These are phyloP conservation scores for Fusarium continuum DNA, from an alignment of 2,329 filamentous ascomycete species.

Conservation along the genomic window DNA sequence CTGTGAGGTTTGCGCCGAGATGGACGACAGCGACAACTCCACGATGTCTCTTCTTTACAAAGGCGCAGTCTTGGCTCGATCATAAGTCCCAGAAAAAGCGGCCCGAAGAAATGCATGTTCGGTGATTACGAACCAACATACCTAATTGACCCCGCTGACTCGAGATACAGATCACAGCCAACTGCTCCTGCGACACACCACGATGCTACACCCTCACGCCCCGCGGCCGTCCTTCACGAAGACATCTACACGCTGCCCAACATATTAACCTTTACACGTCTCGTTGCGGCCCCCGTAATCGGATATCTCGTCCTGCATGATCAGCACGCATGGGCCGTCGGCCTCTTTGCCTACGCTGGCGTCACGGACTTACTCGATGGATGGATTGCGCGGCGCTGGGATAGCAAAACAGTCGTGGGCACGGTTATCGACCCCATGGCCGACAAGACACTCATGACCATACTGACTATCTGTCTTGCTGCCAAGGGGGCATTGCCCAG, in stretches of 20 bases:
- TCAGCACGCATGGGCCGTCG: slow-evolving; percentile 79
- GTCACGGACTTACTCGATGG: slow-evolving; percentile 93
- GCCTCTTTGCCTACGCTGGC: slow-evolving; percentile 90
- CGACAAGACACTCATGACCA: slow-evolving; percentile 95
- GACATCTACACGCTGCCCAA: slow-evolving; percentile 99
- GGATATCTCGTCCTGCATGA: slow-evolving; percentile 90
- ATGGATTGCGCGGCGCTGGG: slow-evolving; percentile 89
- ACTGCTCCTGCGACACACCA: not conserved
- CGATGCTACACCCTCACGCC: not conserved
- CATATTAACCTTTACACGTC: slow-evolving; percentile 85
- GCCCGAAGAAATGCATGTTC: slow-evolving; percentile 2
- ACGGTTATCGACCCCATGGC: slow-evolving; percentile 97
- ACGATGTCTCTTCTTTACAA: slow-evolving; percentile 37
- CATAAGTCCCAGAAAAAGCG: slow-evolving; percentile 25
- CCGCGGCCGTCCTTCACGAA: slow-evolving; percentile 61
- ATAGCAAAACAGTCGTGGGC: slow-evolving; percentile 91
- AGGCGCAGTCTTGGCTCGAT: slow-evolving; percentile 31
- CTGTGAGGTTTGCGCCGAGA: slow-evolving; percentile 12
- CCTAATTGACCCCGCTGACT: not conserved
- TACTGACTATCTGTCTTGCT: slow-evolving; percentile 85
- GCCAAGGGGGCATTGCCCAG: slow-evolving; percentile 82
- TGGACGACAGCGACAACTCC: slow-evolving; percentile 4
- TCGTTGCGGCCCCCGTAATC: slow-evolving; percentile 82
- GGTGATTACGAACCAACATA: not conserved
- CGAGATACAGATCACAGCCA: slow-evolving; percentile 7